Evolutionary conservation across 2,329 filamentous ascomycete species (phyloP).

Genomic region (Diaporthe velutina): DNA sequence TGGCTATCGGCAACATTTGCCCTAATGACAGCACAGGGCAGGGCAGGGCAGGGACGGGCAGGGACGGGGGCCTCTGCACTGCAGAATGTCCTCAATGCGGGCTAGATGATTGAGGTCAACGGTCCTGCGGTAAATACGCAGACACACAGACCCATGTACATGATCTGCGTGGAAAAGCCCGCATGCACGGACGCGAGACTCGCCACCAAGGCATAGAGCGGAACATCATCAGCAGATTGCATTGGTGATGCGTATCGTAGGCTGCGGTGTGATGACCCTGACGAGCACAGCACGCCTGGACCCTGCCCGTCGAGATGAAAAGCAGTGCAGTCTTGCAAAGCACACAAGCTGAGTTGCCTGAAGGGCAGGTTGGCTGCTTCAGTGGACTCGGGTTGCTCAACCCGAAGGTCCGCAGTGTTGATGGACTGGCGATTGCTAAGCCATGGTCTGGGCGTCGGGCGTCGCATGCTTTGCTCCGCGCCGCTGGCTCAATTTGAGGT

Average conservation of each 20-base stretch:
- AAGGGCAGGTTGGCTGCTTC: not conserved
- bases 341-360: not conserved
- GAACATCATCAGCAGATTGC: constrained; percentile 8
- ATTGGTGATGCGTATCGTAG: not conserved
- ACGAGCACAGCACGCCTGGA: constrained; percentile 14
- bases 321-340: constrained; percentile 4
- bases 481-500: not conserved
- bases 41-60: not conserved
- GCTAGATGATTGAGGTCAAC: constrained; percentile 16
- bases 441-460: not conserved
- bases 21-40: not conserved
- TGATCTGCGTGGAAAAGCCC: constrained; percentile 27
- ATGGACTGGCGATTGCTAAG: not conserved
- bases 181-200: constrained; percentile 5
- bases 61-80: not conserved
- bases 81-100: not conserved
- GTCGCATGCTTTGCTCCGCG: not conserved
- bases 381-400: not conserved
- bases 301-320: constrained; percentile 13
- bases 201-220: constrained; percentile 27
- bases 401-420: not conserved
- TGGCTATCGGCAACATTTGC: constrained; percentile 10
- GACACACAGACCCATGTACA: not conserved
- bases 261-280: constrained; percentile 14
- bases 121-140: not conserved